A percentile compares a stretch with the other conserved stretches of the same genome.
phyloP scores from a whole-genome alignment of 495 filamentous ascomycete species.

The Trichoderma orchidacearum region DNA sequence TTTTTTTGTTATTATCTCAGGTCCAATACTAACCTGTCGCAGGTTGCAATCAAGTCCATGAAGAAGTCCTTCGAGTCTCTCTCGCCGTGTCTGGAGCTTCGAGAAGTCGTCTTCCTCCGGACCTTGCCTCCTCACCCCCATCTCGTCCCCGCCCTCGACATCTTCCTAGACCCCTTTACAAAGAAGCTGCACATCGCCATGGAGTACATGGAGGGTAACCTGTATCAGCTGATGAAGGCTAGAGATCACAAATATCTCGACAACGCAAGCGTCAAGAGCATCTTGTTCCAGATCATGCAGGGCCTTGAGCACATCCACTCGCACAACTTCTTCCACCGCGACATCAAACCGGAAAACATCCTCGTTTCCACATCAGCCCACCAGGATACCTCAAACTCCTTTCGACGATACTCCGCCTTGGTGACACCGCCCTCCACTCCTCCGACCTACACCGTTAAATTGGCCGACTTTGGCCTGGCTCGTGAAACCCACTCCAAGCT shows the following conservation, averaged over 20 bases:
- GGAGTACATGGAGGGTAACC: constrained; percentile 99
- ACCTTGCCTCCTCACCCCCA: constrained; percentile 79
- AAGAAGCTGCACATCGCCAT: constrained; percentile 96
- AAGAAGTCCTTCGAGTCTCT: constrained; percentile 98
- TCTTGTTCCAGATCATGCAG: constrained; percentile 90
- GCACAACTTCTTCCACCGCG: constrained; percentile 95
- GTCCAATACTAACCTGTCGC: constrained; percentile 5
- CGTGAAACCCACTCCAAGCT: constrained; percentile 92
- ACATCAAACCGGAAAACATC: constrained; percentile 99
- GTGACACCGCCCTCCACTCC: constrained; percentile 93
- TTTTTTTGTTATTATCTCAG: background rate
- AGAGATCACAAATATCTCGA: constrained; percentile 90
- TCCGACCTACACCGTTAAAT: constrained; percentile 90
- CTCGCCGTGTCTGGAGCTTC: constrained; percentile 73
- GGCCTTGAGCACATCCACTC: constrained; percentile 96
- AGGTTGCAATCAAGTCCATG: constrained; percentile 99
- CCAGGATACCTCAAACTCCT: constrained; percentile 63
- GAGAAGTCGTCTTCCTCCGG: constrained; percentile 92
- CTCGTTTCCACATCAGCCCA: constrained; percentile 84
- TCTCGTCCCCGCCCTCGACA: constrained; percentile 92
- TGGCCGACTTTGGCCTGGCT: constrained; percentile 97
- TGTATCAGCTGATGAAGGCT: constrained; percentile 98
- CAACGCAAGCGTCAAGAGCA: constrained; percentile 87
- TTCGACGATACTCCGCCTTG: constrained; percentile 81
- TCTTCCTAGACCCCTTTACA: constrained; percentile 91